These are phyloP conservation scores for Oryza punctata DNA, from an alignment of 176 grass and related monocot genomes.

Conservation along the genomic window DNA sequence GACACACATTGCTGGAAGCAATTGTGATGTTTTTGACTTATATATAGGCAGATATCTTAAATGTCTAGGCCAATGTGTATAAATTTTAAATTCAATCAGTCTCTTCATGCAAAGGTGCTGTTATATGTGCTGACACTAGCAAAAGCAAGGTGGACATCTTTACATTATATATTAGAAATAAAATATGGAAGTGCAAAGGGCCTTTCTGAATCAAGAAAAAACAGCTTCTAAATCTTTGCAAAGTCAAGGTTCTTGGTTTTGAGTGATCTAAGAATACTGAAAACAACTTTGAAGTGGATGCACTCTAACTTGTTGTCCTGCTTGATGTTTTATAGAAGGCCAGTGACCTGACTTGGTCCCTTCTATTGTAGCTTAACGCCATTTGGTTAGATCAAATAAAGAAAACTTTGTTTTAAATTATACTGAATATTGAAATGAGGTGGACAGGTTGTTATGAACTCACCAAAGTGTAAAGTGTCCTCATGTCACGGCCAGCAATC, in stretches of 20 bases:
- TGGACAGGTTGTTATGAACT: slow-evolving; percentile 48
- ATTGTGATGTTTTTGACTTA: slow-evolving; percentile 21
- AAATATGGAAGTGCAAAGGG: slow-evolving; percentile 15
- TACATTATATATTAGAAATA: slow-evolving; percentile 1
- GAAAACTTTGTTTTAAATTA: slow-evolving; percentile 18
- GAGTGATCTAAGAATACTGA: slow-evolving; percentile 19
- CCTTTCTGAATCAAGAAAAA: slow-evolving; percentile 27
- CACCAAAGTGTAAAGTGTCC: slow-evolving; percentile 90
- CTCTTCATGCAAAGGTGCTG: slow-evolving; percentile 24
- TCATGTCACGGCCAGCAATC: slow-evolving; percentile 65
- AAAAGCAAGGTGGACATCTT: slow-evolving; percentile 24
- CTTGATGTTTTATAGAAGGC: slow-evolving; percentile 22
- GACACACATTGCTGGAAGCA: slow-evolving; percentile 5
- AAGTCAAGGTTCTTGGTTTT: slow-evolving; percentile 33
- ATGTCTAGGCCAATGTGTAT: neutral
- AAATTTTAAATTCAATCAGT: slow-evolving; percentile 19
- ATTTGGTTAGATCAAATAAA: slow-evolving; percentile 8
- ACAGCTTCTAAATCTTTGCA: slow-evolving; percentile 11
- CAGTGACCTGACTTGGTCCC: neutral
- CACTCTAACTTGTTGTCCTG: slow-evolving; percentile 25
- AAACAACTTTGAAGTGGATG: slow-evolving; percentile 12
- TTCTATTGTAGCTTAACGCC: slow-evolving; percentile 22
- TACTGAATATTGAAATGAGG: slow-evolving; percentile 20
- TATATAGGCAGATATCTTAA: neutral
- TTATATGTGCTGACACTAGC: slow-evolving; percentile 36